Base-by-base conservation (phyloP, 2,329 filamentous ascomycete species). In the Aureobasidium namibiae region DNA sequence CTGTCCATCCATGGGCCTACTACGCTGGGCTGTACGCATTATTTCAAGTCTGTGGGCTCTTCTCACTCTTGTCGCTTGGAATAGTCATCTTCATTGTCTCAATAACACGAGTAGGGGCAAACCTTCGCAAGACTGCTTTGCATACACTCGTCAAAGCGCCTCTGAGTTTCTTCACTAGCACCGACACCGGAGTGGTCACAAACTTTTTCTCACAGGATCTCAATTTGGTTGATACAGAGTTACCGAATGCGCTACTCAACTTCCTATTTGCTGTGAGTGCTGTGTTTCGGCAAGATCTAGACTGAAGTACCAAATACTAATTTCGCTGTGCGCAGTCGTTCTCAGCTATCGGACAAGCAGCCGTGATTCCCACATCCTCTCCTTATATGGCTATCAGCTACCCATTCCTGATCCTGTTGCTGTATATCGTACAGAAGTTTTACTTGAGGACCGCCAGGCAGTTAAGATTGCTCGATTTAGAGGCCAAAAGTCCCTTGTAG, bases 391-490 rank as follows among this genome's bases (percentile, higher is more conserved):
- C 61, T 6, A 52, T 61, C 14, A 61, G 78, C n/a, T 53, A 72
- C 61, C 56, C 70, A 36, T 69, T 16, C n/a, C 18, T 78, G 71
- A 61, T 56, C 69, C 38, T 69, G 79, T 10, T 76, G 62, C 72
- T 80, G 4, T 71, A 70, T 11, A 79, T 76, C 4, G 76, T 80
- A 8, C 76, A 80, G 69, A 67, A 44, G 11, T 73, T 74, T 62
- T 80, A 80, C 62, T 72, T 80, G 4, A 71, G 70, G 10, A 79
- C 77, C 4, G 77, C 76, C 6, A 72, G 77, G 1, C 77, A 78
- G 61, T 65, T 80, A 2, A 75, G 81, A 34, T 72, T 81, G n/a
- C 70, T 83, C 8, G 81, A 83, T 65, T 70, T 82, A 0, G 80
- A 82, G 64, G 70, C 73, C 33, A 77, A 78, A 60, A 73, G 74